Evolutionary conservation across 148 eudicot genomes (phyloP).

Genomic region (Rhododendron simsii): DNA sequence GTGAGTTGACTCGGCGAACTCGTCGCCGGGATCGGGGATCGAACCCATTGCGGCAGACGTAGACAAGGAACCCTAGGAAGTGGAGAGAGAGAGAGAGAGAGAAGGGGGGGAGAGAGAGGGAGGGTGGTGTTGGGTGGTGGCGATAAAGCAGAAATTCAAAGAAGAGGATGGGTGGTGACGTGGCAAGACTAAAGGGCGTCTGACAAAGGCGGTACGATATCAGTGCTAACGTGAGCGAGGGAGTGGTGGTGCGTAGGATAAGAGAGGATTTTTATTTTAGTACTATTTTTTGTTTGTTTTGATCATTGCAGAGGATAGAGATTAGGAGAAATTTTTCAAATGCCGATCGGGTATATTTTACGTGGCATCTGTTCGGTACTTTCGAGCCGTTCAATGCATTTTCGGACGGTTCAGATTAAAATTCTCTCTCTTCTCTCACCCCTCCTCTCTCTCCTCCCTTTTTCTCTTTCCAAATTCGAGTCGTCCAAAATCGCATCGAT

Average conservation of each 20-base stretch:
- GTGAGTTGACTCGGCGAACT: constrained; percentile 37
- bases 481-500: no score
- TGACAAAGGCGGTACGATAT: background rate
- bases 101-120: background rate
- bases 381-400: rapidly evolving
- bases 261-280: background rate
- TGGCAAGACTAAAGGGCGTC: constrained; percentile 6
- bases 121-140: background rate
- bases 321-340: no score
- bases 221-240: background rate
- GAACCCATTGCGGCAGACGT: constrained; percentile 44
- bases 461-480: no score
- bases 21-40: constrained; percentile 59
- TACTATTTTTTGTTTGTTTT: no score
- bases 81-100: background rate
- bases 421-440: no score
- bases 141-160: constrained; percentile 12
- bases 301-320: no score
- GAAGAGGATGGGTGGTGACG: background rate
- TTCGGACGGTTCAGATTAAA: no score
- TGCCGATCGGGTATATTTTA: no score
- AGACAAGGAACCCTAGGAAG: constrained; percentile 31
- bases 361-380: rapidly evolving
- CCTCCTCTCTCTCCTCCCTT: rapidly evolving
- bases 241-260: background rate